A percentile compares a stretch with the other conserved stretches of the same genome.
These are phyloP conservation scores for Plasmodium blacklocki DNA, from an alignment of 169 alveolate genomes.

Conservation along the genomic window DNA sequence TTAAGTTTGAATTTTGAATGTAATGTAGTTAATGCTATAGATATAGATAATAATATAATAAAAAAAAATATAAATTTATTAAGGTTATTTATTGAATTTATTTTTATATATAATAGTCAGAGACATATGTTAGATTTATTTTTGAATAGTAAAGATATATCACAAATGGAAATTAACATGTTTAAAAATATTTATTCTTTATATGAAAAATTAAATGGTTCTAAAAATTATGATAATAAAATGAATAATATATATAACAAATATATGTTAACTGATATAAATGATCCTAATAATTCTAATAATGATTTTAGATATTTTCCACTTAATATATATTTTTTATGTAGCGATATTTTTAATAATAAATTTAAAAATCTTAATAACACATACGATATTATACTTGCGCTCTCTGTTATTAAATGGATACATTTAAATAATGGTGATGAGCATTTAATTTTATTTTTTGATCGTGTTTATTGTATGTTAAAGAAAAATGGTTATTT, in stretches of 20 bases:
- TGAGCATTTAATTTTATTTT: slow-evolving; percentile 29
- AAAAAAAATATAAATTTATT: slow-evolving; percentile 30
- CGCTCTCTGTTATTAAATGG: slow-evolving; percentile 65
- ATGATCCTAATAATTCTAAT: background rate
- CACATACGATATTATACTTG: slow-evolving; percentile 52
- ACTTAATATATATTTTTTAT: slow-evolving; percentile 44
- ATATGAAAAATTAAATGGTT: slow-evolving; percentile 1
- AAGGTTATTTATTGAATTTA: slow-evolving; percentile 36
- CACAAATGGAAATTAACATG: slow-evolving; percentile 12
- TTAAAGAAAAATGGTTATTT: slow-evolving; percentile 47
- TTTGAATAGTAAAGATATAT: slow-evolving; percentile 7
- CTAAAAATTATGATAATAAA: background rate
- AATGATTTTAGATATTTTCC: slow-evolving; percentile 11
- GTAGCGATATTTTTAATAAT: slow-evolving; percentile 47
- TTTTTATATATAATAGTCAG: slow-evolving; percentile 36
- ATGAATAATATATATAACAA: background rate
- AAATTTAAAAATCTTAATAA: slow-evolving; percentile 11
- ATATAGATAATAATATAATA: slow-evolving; percentile 37
- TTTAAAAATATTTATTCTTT: slow-evolving; percentile 25
- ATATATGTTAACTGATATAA: background rate
- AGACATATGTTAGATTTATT: slow-evolving; percentile 41
- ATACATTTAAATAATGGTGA: slow-evolving; percentile 68
- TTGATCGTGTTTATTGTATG: slow-evolving; percentile 34
- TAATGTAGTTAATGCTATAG: slow-evolving; percentile 54
- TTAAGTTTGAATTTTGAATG: slow-evolving; percentile 53